Percentiles rank a stretch among this genome's conserved stretches.
phyloP scores from a whole-genome alignment of 495 filamentous ascomycete genomes.

The Annulohypoxylon bovei region DNA sequence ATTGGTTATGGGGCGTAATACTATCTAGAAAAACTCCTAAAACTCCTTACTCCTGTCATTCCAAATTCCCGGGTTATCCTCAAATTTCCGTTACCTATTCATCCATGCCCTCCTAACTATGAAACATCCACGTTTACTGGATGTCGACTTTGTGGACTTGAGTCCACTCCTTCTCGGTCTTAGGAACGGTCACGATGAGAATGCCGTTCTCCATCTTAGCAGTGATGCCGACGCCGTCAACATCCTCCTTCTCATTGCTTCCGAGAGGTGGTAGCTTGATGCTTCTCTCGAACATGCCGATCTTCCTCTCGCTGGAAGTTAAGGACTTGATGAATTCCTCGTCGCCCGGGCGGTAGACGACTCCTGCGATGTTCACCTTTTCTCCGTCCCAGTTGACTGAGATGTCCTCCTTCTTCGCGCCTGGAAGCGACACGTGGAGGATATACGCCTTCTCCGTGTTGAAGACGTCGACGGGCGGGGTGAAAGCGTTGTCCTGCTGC shows the following conservation, averaged over 20 bases:
- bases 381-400: conserved; percentile 79
- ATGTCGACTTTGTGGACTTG: conserved; percentile 71
- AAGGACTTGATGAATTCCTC: conserved; percentile 76
- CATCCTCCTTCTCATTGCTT: conserved; percentile 63
- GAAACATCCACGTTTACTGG: conserved; percentile 47
- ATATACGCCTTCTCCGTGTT: conserved; percentile 69
- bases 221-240: conserved; percentile 71
- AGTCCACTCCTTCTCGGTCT: conserved; percentile 68
- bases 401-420: conserved; percentile 80
- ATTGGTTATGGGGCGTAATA: conserved; percentile 17
- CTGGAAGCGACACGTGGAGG: conserved; percentile 77
- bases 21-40: not conserved
- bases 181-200: conserved; percentile 73
- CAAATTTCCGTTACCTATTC: conserved; percentile 7
- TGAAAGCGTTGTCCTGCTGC: conserved; percentile 62
- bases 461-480: conserved; percentile 77
- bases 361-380: conserved; percentile 73
- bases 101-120: not conserved
- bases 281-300: conserved; percentile 78
- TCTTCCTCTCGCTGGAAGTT: conserved; percentile 68
- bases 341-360: conserved; percentile 74
- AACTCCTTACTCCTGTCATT: conserved; percentile 29
- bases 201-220: conserved; percentile 72
- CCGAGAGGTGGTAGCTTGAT: conserved; percentile 63
- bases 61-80: not conserved